Evolutionary conservation across 1,284 basidiomycete genomes (phyloP).

Genomic region (Peniophora sp.): DNA sequence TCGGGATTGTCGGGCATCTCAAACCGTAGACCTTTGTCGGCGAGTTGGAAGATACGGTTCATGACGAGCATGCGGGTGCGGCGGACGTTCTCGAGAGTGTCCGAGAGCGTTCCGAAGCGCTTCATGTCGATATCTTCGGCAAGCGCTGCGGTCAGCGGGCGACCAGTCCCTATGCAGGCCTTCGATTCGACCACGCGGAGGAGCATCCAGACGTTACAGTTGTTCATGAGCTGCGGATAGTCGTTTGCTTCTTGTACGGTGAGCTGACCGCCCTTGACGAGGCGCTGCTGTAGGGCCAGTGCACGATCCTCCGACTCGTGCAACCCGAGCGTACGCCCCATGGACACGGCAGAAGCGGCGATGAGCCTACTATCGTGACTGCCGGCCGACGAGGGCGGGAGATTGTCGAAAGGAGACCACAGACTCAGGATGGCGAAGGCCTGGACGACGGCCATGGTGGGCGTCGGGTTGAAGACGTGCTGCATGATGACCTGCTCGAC

Average conservation of each 20-base stretch:
- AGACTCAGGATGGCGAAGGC: conserved; percentile 34
- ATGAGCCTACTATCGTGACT: conserved; percentile 32
- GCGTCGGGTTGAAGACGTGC: conserved; percentile 31
- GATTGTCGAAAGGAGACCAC: conserved; percentile 31
- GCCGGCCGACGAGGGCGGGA: conserved; percentile 15
- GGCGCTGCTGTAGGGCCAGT: conserved; percentile 6
- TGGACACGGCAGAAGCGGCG: conserved; percentile 33
- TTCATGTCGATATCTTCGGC: background rate
- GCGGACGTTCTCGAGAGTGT: conserved; percentile 9
- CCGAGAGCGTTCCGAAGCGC: conserved; percentile 2
- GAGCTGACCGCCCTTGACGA: background rate
- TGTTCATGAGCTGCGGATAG: background rate
- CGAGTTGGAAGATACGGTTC: conserved; percentile 8
- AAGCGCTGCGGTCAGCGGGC: conserved; percentile 7
- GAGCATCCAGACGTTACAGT: conserved; percentile 24
- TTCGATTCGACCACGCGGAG: conserved; percentile 31
- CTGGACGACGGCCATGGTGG: conserved; percentile 32
- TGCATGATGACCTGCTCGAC: conserved; percentile 29
- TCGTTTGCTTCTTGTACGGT: background rate
- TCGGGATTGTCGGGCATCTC: conserved; percentile 5
- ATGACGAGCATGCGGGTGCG: conserved; percentile 8
- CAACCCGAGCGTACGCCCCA: conserved; percentile 20
- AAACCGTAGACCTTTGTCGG: conserved; percentile 9
- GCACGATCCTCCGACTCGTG: conserved; percentile 7
- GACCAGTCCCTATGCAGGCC: conserved; percentile 13